Base-by-base conservation (phyloP, 352 stramenopile genomes). In the Globisporangium yorkense region DNA sequence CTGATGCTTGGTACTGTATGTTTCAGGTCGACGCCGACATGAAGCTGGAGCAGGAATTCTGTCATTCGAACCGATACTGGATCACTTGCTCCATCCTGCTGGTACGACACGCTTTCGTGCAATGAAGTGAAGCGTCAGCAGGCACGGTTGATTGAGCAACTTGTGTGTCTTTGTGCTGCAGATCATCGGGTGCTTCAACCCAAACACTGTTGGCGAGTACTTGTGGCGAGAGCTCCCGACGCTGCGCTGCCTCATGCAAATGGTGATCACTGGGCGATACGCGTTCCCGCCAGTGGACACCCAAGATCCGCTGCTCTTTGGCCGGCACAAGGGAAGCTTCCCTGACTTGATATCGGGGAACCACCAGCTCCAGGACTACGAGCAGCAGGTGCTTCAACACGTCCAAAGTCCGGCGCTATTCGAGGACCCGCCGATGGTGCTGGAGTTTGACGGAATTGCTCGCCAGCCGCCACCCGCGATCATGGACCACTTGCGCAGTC, bases 31-130 rank as follows among this genome's bases (percentile, higher is more conserved):
- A 80, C 35, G 61, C 61, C 16, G 75, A 80, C 6, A 65, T 83
- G 44, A 85, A 88, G 40, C 54, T 76, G 29, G 83, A 92, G 27
- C 77, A 91, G 55, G 70, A 89, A 20, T 89, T 93, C 48, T 90
- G 77, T 50, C 75, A 91, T 59, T 78, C 79, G 2, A 90, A 75
- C 47, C 81, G 81, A 24, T 95, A 87, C 51, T 95, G 85, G 85
- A 89, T 92, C 50, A 86, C 70, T 20, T 91, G 81, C 62, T 84
- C 79, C 5, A 90, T 95, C 66, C 62, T 95, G n/a, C 57, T 95
- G 73, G 83, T 94, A 69, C 15, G 67, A 35, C 12, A 15, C 21
- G 18, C 20, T 62, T 13, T 20, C 29, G 12, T 27, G 7, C 8
- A 10, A 6, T 31, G 37, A 43, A 18, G 13, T 18, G 12, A 43